A percentile compares a stretch with the other conserved stretches of the same genome.
Evolutionary conservation across 2,329 filamentous ascomycete species (phyloP).

Genomic region (Plectosphaerella plurivora): DNA sequence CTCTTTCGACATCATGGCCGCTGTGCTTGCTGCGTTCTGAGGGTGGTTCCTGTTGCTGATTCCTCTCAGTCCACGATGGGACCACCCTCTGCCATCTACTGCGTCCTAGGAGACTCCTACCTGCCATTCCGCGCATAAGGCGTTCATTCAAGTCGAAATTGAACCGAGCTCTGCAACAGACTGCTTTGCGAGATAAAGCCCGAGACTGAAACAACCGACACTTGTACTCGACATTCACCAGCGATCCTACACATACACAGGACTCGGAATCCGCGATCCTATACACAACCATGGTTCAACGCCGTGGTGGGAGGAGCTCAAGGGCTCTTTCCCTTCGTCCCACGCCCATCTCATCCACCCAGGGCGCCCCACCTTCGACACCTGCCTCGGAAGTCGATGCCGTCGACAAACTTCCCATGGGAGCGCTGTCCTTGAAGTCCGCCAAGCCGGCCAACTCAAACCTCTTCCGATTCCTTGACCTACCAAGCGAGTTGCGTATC

Average conservation of each 20-base stretch:
- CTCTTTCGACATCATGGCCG: slow-evolving; percentile 7
- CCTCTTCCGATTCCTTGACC: slow-evolving; percentile 60
- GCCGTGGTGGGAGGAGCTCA: slow-evolving; percentile 22
- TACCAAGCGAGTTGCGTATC: slow-evolving; percentile 66
- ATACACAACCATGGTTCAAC: slow-evolving; percentile 8
- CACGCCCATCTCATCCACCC: slow-evolving; percentile 18
- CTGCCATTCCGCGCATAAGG: neutral
- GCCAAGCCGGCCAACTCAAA: slow-evolving; percentile 17
- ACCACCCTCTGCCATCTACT: slow-evolving; percentile 47
- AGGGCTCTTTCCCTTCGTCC: slow-evolving; percentile 17
- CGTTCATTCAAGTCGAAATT: neutral
- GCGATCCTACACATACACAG: neutral
- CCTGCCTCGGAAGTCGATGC: slow-evolving; percentile 33
- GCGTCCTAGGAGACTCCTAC: slow-evolving; percentile 19
- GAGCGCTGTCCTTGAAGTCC: slow-evolving; percentile 37
- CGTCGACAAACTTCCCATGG: slow-evolving; percentile 33
- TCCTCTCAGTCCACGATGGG: slow-evolving; percentile 48
- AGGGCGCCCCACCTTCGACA: slow-evolving; percentile 28
- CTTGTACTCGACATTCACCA: slow-evolving; percentile 1
- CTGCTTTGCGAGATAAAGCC: slow-evolving; percentile 1
- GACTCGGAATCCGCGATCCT: neutral
- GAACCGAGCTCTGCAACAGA: slow-evolving; percentile 3
- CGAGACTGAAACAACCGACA: slow-evolving; percentile 4
- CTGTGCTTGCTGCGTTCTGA: slow-evolving; percentile 44
- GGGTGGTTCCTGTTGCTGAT: slow-evolving; percentile 43